Base-by-base conservation (phyloP, 2,329 filamentous ascomycete genomes). In the Fusarium nisikadoi region DNA sequence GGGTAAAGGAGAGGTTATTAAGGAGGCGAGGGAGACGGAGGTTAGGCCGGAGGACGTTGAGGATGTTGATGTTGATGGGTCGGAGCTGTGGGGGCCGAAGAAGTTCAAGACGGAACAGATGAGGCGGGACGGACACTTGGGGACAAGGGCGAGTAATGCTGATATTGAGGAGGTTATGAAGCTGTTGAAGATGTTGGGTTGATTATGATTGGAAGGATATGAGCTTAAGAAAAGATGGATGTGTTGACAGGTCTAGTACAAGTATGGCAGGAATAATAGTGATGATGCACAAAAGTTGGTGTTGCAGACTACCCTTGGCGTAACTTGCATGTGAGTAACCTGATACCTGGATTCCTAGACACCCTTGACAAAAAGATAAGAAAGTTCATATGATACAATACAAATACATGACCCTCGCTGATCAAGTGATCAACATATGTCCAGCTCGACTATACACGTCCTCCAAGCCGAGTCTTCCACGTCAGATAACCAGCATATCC, bases 391-490 rank as follows among this genome's bases (percentile, higher is more conserved):
- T 23, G 11, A 20, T 42, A 47, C 35, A 55, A 25, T 60, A 46
- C 8, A 41, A 25, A 27, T 23, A 35, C n/a, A 65, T 14, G 14
- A 6, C 20, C 19, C 10, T 19, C 3, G 19, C 20, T 20, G 31
- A 19, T 27, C 12, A 27, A 31, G 31, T 4, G 11, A n/a, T 13
- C n/a, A 52, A 9, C 5, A 19, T 31, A 70, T 50, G 23, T 55
- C 31, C 36, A 31, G 8, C n/a, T 42, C 12, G 19, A 33, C 47
- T 76, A 76, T 25, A 59, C 33, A 59, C 74, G 73, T 43, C 75
- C 74, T 10, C 78, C 75, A 20, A 81, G 68, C 11, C 80, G 76
- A 33, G 63, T 77, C 64, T 65, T 79, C 77, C 78, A 81, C 7
- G 35, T 35, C 36, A 78, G 66, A 68, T 80, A 80, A 27, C 76